Evolutionary conservation across 164 flowering plant genomes (phyloP).

Genomic region (Pachysandra terminalis): DNA sequence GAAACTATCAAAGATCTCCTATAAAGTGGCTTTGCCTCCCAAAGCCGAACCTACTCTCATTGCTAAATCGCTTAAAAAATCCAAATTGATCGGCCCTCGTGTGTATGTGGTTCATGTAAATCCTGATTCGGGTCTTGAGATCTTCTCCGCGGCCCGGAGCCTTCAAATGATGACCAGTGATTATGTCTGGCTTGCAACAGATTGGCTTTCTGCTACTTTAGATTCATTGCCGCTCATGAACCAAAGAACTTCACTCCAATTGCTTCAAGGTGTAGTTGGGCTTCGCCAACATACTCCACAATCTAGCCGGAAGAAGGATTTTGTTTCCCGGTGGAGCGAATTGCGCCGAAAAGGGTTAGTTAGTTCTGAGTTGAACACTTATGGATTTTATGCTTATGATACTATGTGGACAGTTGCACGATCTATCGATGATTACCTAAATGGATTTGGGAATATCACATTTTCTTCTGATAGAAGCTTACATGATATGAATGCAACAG

Average conservation of each 20-base stretch:
- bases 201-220: slow-evolving; percentile 67
- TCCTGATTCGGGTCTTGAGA: slow-evolving; percentile 45
- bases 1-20: slow-evolving; percentile 30
- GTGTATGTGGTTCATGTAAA: slow-evolving; percentile 71
- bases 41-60: slow-evolving; percentile 23
- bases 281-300: slow-evolving; percentile 57
- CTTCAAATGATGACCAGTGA: slow-evolving; percentile 57
- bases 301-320: slow-evolving; percentile 37
- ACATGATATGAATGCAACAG: slow-evolving; percentile 11
- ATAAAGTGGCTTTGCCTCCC: slow-evolving; percentile 43
- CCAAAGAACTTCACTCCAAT: slow-evolving; percentile 11
- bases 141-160: slow-evolving; percentile 48
- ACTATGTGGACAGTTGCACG: slow-evolving; percentile 67
- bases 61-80: slow-evolving; percentile 30
- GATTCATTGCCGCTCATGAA: slow-evolving; percentile 38
- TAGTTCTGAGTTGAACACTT: slow-evolving; percentile 37
- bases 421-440: slow-evolving; percentile 39
- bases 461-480: slow-evolving; percentile 37
- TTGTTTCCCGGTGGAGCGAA: slow-evolving; percentile 40
- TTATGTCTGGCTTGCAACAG: slow-evolving; percentile 80
- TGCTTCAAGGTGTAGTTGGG: slow-evolving; percentile 54
- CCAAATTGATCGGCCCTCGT: slow-evolving; percentile 48
- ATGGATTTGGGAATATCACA: slow-evolving; percentile 37
- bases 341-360: slow-evolving; percentile 28
- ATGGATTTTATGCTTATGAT: slow-evolving; percentile 72